Evolutionary conservation across 352 stramenopile genomes (phyloP), one percentile per base, ranked within the genome.

Genomic region (Phytophthora sp.): DNA sequence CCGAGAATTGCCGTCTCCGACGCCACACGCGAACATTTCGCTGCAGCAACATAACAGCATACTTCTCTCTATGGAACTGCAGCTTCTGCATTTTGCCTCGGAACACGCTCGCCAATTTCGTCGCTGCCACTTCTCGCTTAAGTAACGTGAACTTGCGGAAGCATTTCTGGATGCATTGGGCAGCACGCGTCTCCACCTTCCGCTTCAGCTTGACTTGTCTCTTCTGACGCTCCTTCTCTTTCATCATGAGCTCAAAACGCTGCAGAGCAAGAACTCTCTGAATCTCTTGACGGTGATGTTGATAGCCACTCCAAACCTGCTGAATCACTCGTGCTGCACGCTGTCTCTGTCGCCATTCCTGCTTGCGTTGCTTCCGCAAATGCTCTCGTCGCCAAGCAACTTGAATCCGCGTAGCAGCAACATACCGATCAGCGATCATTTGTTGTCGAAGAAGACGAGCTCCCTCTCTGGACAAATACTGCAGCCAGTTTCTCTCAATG

Each of bases 401-500:
- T 70, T 86, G 76, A 54, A 87, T 74, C 23, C 51, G 44, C 2
- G 24, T 54, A 7, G 49, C 80, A 44, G 77, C 72, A 21, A 55
- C 11, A 6, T 71, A 16, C 3, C 69, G 72, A 35, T 72, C 70
- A 26, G 47, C 58, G 23, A 73, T 66, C 46, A 83, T 57, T 56
- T 81, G 70, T 30, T 70, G 63, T 24, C 78, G 78, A 15, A 72
- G 35, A 9, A 74, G 68, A 38, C 73, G 60, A 66, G 76, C 76
- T 52, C 57, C 54, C 18, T 61, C 63, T 51, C 70, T 66, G 9
- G 73, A 73, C 41, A 81, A 54, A 65, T 79, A 41, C 42, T 66
- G 36, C 39, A 76, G 24, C 79, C 79, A 88, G 21, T 58, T 70
- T 21, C 57, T 49, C 50, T 82, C 79, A n/a, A 88, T 84, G 24